Percentiles rank a stretch among this genome's conserved stretches.
These are phyloP conservation scores for Trichophyton simii DNA, from an alignment of 2,329 filamentous ascomycete species.

Conservation along the genomic window DNA sequence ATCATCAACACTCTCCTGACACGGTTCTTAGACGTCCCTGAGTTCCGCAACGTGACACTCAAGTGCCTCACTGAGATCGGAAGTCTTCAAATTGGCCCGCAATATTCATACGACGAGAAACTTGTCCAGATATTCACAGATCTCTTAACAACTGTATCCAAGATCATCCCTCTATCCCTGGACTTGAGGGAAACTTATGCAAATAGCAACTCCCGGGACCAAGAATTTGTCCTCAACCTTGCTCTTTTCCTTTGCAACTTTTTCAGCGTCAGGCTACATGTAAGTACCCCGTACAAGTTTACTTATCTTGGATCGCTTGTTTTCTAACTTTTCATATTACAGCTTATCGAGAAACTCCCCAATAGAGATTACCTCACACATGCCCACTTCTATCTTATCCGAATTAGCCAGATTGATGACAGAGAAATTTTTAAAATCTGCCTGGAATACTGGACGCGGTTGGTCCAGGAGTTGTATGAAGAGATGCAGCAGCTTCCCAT, in stretches of 20 bases:
- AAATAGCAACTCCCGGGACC: constrained; percentile 80
- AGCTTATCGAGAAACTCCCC: constrained; percentile 89
- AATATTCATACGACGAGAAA: constrained; percentile 80
- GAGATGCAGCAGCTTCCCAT: constrained; percentile 97
- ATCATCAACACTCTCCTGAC: constrained; percentile 90
- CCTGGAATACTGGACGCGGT: constrained; percentile 96
- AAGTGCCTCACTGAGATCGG: constrained; percentile 97
- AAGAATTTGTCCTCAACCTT: constrained; percentile 95
- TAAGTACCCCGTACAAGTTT: constrained; percentile 29
- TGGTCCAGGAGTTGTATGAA: constrained; percentile 95
- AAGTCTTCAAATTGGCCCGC: constrained; percentile 67
- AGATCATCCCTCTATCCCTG: constrained; percentile 79
- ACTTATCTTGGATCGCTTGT: constrained; percentile 12
- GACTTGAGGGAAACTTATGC: constrained; percentile 87
- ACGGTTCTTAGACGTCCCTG: constrained; percentile 81
- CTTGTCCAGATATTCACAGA: constrained; percentile 98
- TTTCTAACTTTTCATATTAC: constrained; percentile 13
- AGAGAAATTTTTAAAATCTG: constrained; percentile 99
- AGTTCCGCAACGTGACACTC: constrained; percentile 92
- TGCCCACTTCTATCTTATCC: constrained; percentile 94
- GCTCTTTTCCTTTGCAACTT: constrained; percentile 95
- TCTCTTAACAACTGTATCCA: constrained; percentile 80
- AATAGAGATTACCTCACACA: constrained; percentile 92
- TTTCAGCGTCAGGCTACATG: constrained; percentile 82
- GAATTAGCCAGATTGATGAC: constrained; percentile 97